phyloP scores from a whole-genome alignment of 192 early-diverging fungal species.

The Podila epigama region DNA sequence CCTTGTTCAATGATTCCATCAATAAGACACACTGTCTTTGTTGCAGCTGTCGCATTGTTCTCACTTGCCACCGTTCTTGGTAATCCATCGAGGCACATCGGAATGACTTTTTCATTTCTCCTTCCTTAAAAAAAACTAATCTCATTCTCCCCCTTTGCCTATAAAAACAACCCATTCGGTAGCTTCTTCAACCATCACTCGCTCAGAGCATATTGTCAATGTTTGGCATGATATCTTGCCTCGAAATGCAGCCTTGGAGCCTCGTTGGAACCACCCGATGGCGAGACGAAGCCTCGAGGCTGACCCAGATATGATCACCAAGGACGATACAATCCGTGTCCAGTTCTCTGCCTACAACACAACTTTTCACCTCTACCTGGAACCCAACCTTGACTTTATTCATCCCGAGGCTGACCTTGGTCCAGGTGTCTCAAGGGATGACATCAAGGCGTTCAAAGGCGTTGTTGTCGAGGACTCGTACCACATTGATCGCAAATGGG shows the following conservation, averaged over 20 bases:
- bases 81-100: neutral
- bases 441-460: constrained; percentile 61
- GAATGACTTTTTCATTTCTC: neutral
- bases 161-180: constrained; percentile 29
- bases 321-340: constrained; percentile 63
- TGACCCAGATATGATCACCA: neutral
- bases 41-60: neutral
- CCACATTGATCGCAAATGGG: constrained; percentile 37
- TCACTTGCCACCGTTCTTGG: neutral
- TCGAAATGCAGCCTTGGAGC: constrained; percentile 1
- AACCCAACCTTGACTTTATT: constrained; percentile 73
- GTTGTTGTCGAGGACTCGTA: constrained; percentile 48
- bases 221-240: constrained; percentile 43
- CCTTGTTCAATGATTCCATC: neutral
- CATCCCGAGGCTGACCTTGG: constrained; percentile 63
- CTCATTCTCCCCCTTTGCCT: neutral
- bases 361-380: constrained; percentile 69
- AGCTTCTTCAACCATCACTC: constrained; percentile 19
- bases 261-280: neutral
- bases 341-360: constrained; percentile 68
- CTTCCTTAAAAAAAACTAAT: neutral
- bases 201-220: constrained; percentile 18
- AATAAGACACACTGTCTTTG: neutral
- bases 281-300: constrained; percentile 2
- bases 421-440: constrained; percentile 47